Evolutionary conservation across 2,329 filamentous ascomycete genomes (phyloP).

Genomic region (Cryphonectria nitschkei): DNA sequence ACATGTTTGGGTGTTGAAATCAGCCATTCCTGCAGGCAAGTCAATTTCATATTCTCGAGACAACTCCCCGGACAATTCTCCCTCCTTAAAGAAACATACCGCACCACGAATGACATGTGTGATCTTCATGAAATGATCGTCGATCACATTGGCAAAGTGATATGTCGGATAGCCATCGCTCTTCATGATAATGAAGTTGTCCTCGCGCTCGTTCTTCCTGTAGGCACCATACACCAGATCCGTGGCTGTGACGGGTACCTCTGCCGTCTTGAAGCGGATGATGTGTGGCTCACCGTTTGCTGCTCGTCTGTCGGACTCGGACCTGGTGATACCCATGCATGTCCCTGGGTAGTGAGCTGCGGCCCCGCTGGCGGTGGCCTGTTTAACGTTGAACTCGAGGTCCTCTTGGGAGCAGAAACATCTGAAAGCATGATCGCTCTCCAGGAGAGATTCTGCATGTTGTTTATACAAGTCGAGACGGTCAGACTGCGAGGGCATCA

Average conservation of each 20-base stretch:
- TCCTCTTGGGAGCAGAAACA: slow-evolving; percentile 83
- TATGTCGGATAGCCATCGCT: slow-evolving; percentile 93
- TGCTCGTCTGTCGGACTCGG: slow-evolving; percentile 73
- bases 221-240: slow-evolving; percentile 81
- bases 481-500: slow-evolving; percentile 66
- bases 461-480: slow-evolving; percentile 72
- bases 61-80: background rate
- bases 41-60: background rate
- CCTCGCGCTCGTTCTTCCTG: slow-evolving; percentile 58
- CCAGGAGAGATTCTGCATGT: slow-evolving; percentile 71
- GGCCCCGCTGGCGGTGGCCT: slow-evolving; percentile 45
- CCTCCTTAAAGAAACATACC: slow-evolving; percentile 49
- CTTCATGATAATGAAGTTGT: slow-evolving; percentile 90
- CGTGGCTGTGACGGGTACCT: slow-evolving; percentile 64
- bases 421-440: slow-evolving; percentile 78
- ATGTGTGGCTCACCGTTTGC: slow-evolving; percentile 72
- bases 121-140: slow-evolving; percentile 93
- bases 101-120: slow-evolving; percentile 93
- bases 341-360: slow-evolving; percentile 60
- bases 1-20: slow-evolving; percentile 81
- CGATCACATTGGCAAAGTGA: slow-evolving; percentile 95
- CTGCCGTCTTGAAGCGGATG: slow-evolving; percentile 72
- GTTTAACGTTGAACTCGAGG: slow-evolving; percentile 54
- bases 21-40: slow-evolving; percentile 77
- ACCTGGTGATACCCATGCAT: slow-evolving; percentile 68